A percentile compares a stretch with the other conserved stretches of the same genome.
These are phyloP conservation scores for Termitomyces sp. DNA, from an alignment of 768 basidiomycete species.

Conservation along the genomic window DNA sequence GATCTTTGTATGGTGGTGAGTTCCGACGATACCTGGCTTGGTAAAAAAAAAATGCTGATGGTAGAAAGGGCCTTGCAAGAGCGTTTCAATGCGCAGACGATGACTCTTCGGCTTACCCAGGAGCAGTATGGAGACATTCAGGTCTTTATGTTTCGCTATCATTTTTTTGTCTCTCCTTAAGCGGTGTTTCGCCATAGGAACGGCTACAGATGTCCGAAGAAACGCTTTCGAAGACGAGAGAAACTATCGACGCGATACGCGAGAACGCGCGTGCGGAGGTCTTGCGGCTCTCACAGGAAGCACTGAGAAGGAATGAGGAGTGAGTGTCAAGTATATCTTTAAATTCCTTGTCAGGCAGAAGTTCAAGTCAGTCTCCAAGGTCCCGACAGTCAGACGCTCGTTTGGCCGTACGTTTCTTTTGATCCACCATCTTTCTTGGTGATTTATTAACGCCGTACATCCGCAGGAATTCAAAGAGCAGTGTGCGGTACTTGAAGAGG, in stretches of 20 bases:
- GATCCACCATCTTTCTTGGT: too few species aligned
- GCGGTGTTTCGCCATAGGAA: background rate
- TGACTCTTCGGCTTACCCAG: conserved; percentile 47
- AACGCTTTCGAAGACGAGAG: background rate
- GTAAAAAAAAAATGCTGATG: background rate
- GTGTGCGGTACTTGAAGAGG: too few species aligned
- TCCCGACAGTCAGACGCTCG: conserved; percentile 1
- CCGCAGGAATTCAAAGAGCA: too few species aligned
- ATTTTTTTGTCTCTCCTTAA: background rate
- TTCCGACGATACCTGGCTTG: background rate
- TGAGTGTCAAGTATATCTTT: background rate
- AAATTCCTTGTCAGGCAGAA: background rate
- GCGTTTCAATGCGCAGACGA: conserved; percentile 51
- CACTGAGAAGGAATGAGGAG: background rate
- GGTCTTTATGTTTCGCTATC: conserved; percentile 15
- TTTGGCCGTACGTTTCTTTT: too few species aligned
- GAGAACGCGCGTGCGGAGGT: background rate
- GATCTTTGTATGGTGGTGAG: conserved; percentile 6
- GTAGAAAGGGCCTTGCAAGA: conserved; percentile 41
- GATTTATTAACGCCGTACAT: too few species aligned
- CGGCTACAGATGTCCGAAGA: conserved; percentile 14
- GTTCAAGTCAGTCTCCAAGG: background rate
- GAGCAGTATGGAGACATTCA: conserved; percentile 49
- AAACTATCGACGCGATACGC: background rate
- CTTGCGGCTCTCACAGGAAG: background rate